Evolutionary conservation across 768 basidiomycete species (phyloP), one percentile per base, ranked within the genome.

Genomic region (Trametes sanguinea): DNA sequence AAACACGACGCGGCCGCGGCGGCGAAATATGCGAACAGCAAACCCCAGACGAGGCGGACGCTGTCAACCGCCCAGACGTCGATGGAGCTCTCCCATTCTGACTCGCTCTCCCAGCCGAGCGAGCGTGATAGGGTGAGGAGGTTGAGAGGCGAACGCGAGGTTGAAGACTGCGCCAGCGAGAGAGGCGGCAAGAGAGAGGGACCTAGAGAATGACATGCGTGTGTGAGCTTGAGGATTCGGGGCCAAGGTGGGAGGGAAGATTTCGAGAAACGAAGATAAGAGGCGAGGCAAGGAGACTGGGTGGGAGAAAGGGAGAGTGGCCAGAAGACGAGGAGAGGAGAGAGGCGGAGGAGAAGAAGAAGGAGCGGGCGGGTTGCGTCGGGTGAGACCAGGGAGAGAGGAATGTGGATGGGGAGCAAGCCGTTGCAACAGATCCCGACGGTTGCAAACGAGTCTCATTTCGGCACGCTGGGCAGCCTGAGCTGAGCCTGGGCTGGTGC

Each of bases 21-120:
- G 6, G 81, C 77, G 68, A 92, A 88, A 72, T 93, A 91, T 22
- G 82, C 74, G 32, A 81, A 83, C 33, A 89, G 77, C 46, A 92
- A 78, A 9, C 77, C 85, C 76, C 87, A 90, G 30, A 90, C 69
- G 54, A 83, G 72, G 40, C 75, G 71, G n/a, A 79, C 74, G 32
- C 74, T 75, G 54, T 82, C 78, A 60, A 75, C 74, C 16, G 73
- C 73, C 69, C 80, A 74, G 4, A 75, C 71, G 62, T 78, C 77
- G 9, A 72, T 65, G 4, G 77, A 72, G n/a, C 77, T 76, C 63
- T 77, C 76, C 82, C 82, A 82, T 57, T 84, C 83, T 63, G 74
- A 77, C 62, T 79, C 82, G 0, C 76, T 71, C 46, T 83, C 81
- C 77, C 79, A 78, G 43, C 70, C 69, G 59, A 83, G 75, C 30